Evolutionary conservation across 495 filamentous ascomycete species (phyloP).

Genomic region (Tetracladium setigerum): DNA sequence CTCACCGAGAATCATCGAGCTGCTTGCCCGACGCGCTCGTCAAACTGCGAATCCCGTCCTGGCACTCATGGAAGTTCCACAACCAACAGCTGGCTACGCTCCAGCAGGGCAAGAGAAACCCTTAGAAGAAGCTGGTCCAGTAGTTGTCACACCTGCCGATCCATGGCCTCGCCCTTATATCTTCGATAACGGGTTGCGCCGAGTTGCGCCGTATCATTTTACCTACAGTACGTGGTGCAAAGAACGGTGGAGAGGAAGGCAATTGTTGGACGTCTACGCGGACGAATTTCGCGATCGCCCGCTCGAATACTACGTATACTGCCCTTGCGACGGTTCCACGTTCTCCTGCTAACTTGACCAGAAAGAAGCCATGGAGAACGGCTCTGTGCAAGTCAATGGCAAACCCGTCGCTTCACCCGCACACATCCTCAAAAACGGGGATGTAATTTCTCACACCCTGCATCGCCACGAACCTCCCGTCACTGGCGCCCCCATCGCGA

Average conservation of each 20-base stretch:
- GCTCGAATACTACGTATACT: constrained; percentile 70
- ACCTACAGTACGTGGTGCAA: constrained; percentile 95
- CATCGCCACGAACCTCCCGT: constrained; percentile 96
- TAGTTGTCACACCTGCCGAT: constrained; percentile 54
- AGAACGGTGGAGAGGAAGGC: constrained; percentile 73
- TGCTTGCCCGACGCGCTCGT: constrained; percentile 45
- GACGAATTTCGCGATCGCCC: constrained; percentile 84
- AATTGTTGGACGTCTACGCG: constrained; percentile 70
- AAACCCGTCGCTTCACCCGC: constrained; percentile 41
- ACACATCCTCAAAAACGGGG: constrained; percentile 66
- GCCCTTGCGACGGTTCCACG: constrained; percentile 1
- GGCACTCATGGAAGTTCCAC: constrained; percentile 45
- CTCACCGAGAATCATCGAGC: constrained; percentile 50
- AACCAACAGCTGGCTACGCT: constrained; percentile 15
- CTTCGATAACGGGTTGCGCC: constrained; percentile 69
- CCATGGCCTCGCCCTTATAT: constrained; percentile 68
- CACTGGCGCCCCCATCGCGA: constrained; percentile 64
- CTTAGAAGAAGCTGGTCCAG: constrained; percentile 37
- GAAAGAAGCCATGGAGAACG: constrained; percentile 72
- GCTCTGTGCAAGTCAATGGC: constrained; percentile 67
- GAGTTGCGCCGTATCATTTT: constrained; percentile 82
- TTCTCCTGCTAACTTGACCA: constrained; percentile 25
- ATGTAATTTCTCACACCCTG: constrained; percentile 84
- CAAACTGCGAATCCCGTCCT: constrained; percentile 40
- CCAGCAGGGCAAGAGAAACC: constrained; percentile 27